Evolutionary conservation across 75 land plant species (phyloP).

Genomic region (Cunninghamia lanceolata): DNA sequence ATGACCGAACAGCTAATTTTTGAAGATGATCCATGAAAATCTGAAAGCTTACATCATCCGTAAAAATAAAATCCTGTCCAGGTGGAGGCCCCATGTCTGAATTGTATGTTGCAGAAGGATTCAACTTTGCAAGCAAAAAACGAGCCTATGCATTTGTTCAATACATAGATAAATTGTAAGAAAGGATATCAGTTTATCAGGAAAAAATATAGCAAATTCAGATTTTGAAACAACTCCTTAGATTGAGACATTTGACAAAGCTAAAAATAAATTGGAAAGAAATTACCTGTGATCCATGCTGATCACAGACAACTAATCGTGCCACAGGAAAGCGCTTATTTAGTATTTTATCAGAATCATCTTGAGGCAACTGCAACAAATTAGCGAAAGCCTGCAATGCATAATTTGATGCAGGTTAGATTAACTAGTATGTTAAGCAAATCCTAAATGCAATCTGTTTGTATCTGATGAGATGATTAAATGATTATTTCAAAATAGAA

Average conservation of each 20-base stretch:
- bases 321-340: slow-evolving; percentile 95
- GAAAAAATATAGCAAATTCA: background rate
- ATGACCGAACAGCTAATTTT: slow-evolving; percentile 55
- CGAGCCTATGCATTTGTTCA: slow-evolving; percentile 55
- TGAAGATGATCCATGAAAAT: slow-evolving; percentile 79
- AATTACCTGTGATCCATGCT: slow-evolving; percentile 92
- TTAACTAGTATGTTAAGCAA: background rate
- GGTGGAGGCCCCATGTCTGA: slow-evolving; percentile 29
- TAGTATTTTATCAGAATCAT: slow-evolving; percentile 80
- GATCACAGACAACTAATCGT: slow-evolving; percentile 91
- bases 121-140: slow-evolving; percentile 78
- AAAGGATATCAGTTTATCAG: background rate
- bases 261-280: background rate
- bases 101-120: slow-evolving; percentile 77
- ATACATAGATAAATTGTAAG: background rate
- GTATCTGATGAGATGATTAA: background rate
- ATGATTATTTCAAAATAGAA: background rate
- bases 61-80: slow-evolving; percentile 68
- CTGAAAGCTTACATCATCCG: slow-evolving; percentile 86
- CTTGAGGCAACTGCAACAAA: slow-evolving; percentile 70
- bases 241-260: background rate
- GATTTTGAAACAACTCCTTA: background rate
- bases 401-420: background rate
- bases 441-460: background rate
- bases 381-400: slow-evolving; percentile 66